Evolutionary conservation across 2,329 filamentous ascomycete genomes (phyloP).

Genomic region (Phaeomoniella chlamydospora): DNA sequence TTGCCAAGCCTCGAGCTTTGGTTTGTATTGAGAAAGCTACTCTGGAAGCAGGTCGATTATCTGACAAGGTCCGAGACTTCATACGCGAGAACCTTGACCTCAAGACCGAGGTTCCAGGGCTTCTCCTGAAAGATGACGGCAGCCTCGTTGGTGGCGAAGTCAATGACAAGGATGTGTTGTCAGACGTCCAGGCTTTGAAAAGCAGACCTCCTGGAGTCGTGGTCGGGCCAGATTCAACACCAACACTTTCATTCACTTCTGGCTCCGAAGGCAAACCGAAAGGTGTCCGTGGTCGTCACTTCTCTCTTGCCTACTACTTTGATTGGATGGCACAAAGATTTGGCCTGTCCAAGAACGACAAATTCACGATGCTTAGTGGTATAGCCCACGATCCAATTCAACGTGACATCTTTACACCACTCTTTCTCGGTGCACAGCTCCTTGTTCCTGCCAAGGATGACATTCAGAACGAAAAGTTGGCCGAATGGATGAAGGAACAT

Average conservation of each 20-base stretch:
- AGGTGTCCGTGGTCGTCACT: slow-evolving; percentile 78
- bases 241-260: slow-evolving; percentile 60
- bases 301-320: slow-evolving; percentile 72
- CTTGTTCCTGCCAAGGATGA: slow-evolving; percentile 68
- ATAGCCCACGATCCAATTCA: slow-evolving; percentile 53
- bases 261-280: slow-evolving; percentile 69
- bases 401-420: slow-evolving; percentile 73
- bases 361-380: slow-evolving; percentile 71
- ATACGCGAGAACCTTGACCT: slow-evolving; percentile 59
- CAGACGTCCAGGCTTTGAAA: slow-evolving; percentile 35
- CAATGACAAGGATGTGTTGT: slow-evolving; percentile 54
- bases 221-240: slow-evolving; percentile 73
- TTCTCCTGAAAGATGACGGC: slow-evolving; percentile 60
- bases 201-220: slow-evolving; percentile 51
- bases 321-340: slow-evolving; percentile 87
- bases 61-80: slow-evolving; percentile 47
- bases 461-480: slow-evolving; percentile 72
- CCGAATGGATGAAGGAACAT: slow-evolving; percentile 74
- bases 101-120: slow-evolving; percentile 58
- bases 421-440: slow-evolving; percentile 71
- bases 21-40: slow-evolving; percentile 61
- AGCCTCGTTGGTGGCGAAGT: slow-evolving; percentile 52
- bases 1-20: slow-evolving; percentile 58
- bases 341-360: slow-evolving; percentile 53
- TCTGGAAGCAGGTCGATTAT: slow-evolving; percentile 50